Evolutionary conservation across 2,329 filamentous ascomycete genomes (phyloP).

Genomic region (Endoconidiophora laricicola): DNA sequence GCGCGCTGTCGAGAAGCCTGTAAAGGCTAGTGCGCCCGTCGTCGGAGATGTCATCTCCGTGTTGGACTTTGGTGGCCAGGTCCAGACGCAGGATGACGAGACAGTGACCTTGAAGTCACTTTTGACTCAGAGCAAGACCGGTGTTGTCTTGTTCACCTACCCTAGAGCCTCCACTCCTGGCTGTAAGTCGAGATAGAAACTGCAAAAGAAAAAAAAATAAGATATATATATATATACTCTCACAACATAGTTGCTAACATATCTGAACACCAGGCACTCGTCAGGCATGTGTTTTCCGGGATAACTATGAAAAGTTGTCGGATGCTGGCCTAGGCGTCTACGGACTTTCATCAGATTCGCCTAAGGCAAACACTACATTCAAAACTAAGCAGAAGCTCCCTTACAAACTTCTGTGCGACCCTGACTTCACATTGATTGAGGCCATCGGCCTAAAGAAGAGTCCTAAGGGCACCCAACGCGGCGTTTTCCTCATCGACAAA

Average conservation of each 20-base stretch:
- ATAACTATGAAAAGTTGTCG: constrained; percentile 61
- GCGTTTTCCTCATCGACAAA: constrained; percentile 78
- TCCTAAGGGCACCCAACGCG: constrained; percentile 64
- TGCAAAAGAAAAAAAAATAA: not conserved
- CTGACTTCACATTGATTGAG: constrained; percentile 52
- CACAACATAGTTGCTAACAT: constrained; percentile 2
- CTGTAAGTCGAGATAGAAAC: constrained; percentile 43
- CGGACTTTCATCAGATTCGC: constrained; percentile 72
- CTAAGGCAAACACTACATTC: constrained; percentile 87
- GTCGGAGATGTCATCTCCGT: constrained; percentile 40
- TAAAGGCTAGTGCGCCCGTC: constrained; percentile 15
- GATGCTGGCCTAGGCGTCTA: constrained; percentile 71
- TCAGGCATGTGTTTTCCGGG: constrained; percentile 86
- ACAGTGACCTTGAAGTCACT: constrained; percentile 68
- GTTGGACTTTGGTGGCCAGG: constrained; percentile 47
- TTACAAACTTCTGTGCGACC: constrained; percentile 79
- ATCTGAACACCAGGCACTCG: constrained; percentile 52
- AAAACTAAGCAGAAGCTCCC: constrained; percentile 79
- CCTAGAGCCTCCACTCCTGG: constrained; percentile 88
- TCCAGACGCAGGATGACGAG: constrained; percentile 71
- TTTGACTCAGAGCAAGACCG: constrained; percentile 65
- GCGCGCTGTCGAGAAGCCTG: not conserved
- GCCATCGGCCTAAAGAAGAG: constrained; percentile 84
- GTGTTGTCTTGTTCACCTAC: constrained; percentile 88
- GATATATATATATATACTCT: not conserved